Evolutionary conservation across 2,329 filamentous ascomycete genomes (phyloP).

Genomic region (Neofusicoccum ribis): DNA sequence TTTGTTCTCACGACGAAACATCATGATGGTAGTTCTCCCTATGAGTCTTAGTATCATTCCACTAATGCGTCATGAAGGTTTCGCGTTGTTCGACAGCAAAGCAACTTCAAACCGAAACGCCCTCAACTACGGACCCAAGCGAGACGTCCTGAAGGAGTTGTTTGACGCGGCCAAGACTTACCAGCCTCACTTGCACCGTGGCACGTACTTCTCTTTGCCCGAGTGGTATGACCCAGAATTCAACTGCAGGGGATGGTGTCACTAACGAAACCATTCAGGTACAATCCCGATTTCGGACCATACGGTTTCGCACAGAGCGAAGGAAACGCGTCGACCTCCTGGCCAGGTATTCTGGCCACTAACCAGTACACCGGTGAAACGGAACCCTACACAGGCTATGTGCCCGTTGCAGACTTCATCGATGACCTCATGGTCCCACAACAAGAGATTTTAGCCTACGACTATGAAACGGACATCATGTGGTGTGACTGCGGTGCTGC

Average conservation of each 20-base stretch:
- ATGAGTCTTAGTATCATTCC: too few species aligned
- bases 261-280: too few species aligned
- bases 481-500: slow-evolving; percentile 51
- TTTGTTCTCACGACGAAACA: slow-evolving; percentile 46
- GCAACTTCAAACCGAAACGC: slow-evolving; percentile 45
- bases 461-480: slow-evolving; percentile 46
- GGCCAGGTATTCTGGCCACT: slow-evolving; percentile 45
- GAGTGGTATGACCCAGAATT: slow-evolving; percentile 52
- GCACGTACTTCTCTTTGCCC: slow-evolving; percentile 48
- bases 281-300: neutral
- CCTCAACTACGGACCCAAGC: slow-evolving; percentile 41
- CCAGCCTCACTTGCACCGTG: slow-evolving; percentile 46
- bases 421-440: slow-evolving; percentile 45
- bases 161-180: slow-evolving; percentile 46
- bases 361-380: slow-evolving; percentile 48
- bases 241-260: slow-evolving; percentile 24
- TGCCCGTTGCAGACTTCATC: slow-evolving; percentile 45
- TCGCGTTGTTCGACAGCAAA: slow-evolving; percentile 45
- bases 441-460: slow-evolving; percentile 45
- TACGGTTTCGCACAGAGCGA: slow-evolving; percentile 37
- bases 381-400: slow-evolving; percentile 47
- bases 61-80: slow-evolving; percentile 27
- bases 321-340: slow-evolving; percentile 32
- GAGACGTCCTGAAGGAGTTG: slow-evolving; percentile 45
- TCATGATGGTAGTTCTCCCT: slow-evolving; percentile 21